phyloP scores from a whole-genome alignment of 108 stramenopile genomes.

The Hondaea fermentalgiana region DNA sequence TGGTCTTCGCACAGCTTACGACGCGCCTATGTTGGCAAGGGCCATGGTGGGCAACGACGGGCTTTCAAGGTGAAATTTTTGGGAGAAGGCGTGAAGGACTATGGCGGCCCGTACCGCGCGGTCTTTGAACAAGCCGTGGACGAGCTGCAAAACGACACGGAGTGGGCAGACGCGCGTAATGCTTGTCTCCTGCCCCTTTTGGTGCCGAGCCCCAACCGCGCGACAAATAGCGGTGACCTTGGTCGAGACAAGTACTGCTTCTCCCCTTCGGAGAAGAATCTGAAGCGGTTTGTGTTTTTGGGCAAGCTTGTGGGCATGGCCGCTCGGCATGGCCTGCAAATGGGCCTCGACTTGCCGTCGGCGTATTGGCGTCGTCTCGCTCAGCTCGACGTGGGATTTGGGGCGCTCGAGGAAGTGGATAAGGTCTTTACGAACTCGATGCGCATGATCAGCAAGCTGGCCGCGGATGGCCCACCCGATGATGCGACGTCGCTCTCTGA shows the following conservation, averaged over 20 bases:
- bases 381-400: conserved; percentile 10
- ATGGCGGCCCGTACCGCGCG: conserved; percentile 92
- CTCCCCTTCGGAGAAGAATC: conserved; percentile 43
- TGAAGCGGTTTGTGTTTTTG: conserved; percentile 70
- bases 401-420: conserved; percentile 54
- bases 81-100: conserved; percentile 96
- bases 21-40: conserved; percentile 78
- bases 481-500: conserved; percentile 27
- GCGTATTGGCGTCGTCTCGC: conserved; percentile 38
- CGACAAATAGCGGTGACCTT: conserved; percentile 14
- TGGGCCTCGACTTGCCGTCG: conserved; percentile 64
- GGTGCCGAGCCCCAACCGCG: neutral
- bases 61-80: conserved; percentile 93
- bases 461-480: neutral
- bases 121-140: conserved; percentile 78
- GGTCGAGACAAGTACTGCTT: conserved; percentile 47
- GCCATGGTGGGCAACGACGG: conserved; percentile 89
- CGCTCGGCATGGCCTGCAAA: conserved; percentile 71
- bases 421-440: conserved; percentile 46
- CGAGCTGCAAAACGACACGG: conserved; percentile 54
- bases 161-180: neutral
- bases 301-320: conserved; percentile 86
- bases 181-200: conserved; percentile 24
- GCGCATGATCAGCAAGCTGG: neutral
- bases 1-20: conserved; percentile 81